Conservation (phyloP, 1,284 basidiomycete species). For the Volvariella surrecta region DNA sequence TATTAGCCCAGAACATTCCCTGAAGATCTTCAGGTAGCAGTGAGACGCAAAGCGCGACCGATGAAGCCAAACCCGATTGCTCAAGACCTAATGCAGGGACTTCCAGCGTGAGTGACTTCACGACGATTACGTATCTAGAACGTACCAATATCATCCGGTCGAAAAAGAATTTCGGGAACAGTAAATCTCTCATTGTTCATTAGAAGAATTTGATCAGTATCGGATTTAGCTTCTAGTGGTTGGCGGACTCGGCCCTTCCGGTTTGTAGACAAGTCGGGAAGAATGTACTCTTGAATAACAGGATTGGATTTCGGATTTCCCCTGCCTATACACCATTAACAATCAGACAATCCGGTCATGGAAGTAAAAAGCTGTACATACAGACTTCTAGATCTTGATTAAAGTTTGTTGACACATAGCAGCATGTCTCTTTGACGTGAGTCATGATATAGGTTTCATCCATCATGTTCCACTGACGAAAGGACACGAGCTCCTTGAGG, state of each 20-base stretch:
- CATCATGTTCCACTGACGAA: slow-evolving; percentile 97
- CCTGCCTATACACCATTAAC: slow-evolving; percentile 22
- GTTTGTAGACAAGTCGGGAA: slow-evolving; percentile 79
- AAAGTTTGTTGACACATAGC: slow-evolving; percentile 79
- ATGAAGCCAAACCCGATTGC: slow-evolving; percentile 72
- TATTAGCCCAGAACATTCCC: slow-evolving; percentile 92
- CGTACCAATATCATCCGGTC: slow-evolving; percentile 82
- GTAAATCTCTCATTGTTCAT: slow-evolving; percentile 89
- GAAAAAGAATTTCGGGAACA: slow-evolving; percentile 85
- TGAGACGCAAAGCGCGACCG: slow-evolving; percentile 69
- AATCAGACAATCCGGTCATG: slow-evolving; percentile 3
- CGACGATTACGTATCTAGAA: slow-evolving; percentile 4
- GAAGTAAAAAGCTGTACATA: slow-evolving; percentile 44
- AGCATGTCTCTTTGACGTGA: slow-evolving; percentile 82
- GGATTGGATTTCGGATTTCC: slow-evolving; percentile 44
- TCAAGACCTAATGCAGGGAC: slow-evolving; percentile 51
- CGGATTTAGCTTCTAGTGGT: slow-evolving; percentile 40
- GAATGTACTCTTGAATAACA: slow-evolving; percentile 81
- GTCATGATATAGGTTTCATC: slow-evolving; percentile 92
- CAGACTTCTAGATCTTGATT: slow-evolving; percentile 68
- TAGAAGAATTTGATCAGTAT: slow-evolving; percentile 72
- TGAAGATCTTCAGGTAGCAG: slow-evolving; percentile 70
- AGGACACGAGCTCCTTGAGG: slow-evolving; percentile 88
- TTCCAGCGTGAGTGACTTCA: background rate
- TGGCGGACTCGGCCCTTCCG: slow-evolving; percentile 60